Evolutionary conservation across 1,284 basidiomycete species (phyloP), one percentile per base, ranked within the genome.

Genomic region (Volvariella volvacea): DNA sequence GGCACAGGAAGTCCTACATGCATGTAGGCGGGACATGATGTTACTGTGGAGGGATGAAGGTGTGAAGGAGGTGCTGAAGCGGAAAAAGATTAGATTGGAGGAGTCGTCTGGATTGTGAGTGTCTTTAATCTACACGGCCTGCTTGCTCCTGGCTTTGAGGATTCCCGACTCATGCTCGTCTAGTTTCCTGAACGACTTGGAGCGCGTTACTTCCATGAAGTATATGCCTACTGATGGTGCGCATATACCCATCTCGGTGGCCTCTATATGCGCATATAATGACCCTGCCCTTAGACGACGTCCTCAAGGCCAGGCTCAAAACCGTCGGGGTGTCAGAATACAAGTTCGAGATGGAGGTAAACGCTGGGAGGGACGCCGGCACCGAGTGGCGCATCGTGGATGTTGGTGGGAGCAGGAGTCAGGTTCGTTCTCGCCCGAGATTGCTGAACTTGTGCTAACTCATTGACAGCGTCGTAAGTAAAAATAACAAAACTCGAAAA

Each of bases 351-450:
- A 84, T 88, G 77, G 84, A 86, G 57, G 76, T 83, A 3, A 63
- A 67, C 20, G 71, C 77, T 9, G 82, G 82, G 8, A 66, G 78
- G 44, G 83, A 87, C 52, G 75, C 72, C 46, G 84, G 82, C 2
- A 79, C 80, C 1, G 83, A 88, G 55, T 88, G 85, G 85, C 71
- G 83, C 45, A 86, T 88, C 50, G 76, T 87, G 36, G 85, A 88
- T 53, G 86, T 88, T 32, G 85, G 86, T 15, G 85, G 85, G 34
- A 83, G 81, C 52, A 69, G 85, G 50, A 82, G 80, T 55, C 81
- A 84, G 71, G 80, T 82, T 57, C 49, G 77, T 66, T 22, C 6
- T 9, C 14, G 47, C 9, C 45, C 37, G 44, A 7, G 43, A 44
- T 45, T 40, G 48, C 19, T 42, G 41, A 40, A 20, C 49, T 45